Percentiles rank a stretch among this genome's conserved stretches.
These are phyloP conservation scores for Acarospora socialis DNA, from an alignment of 2,329 filamentous ascomycete genomes.

Conservation along the genomic window DNA sequence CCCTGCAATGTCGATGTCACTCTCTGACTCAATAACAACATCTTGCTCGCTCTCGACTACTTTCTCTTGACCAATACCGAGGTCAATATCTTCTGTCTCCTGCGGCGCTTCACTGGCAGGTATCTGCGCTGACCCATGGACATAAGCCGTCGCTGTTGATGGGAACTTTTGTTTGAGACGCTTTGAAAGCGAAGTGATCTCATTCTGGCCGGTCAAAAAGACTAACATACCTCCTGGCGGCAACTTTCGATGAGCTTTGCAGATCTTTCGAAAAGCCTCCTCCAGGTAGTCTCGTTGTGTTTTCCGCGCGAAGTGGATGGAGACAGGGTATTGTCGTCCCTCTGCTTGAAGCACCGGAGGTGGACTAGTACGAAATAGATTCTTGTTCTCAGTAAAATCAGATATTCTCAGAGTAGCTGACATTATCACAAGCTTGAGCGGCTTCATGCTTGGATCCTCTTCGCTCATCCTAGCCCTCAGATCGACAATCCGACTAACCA, in stretches of 20 bases:
- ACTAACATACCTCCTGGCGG: conserved; percentile 84
- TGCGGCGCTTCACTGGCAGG: conserved; percentile 63
- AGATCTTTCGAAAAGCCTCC: conserved; percentile 77
- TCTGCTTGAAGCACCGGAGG: conserved; percentile 82
- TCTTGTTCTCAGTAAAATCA: conserved; percentile 74
- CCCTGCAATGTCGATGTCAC: conserved; percentile 47
- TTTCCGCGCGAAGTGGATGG: conserved; percentile 69
- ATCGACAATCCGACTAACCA: conserved; percentile 85
- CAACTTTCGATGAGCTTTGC: conserved; percentile 73
- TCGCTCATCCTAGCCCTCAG: conserved; percentile 59
- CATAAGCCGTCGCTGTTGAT: no score
- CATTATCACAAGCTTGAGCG: conserved; percentile 94
- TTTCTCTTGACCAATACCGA: conserved; percentile 45
- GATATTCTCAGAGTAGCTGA: conserved; percentile 85
- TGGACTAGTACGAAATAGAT: conserved; percentile 55
- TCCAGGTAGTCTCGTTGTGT: conserved; percentile 82
- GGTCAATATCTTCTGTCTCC: conserved; percentile 76
- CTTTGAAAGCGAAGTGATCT: conserved; percentile 75
- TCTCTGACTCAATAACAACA: no score
- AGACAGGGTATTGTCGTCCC: conserved; percentile 82
- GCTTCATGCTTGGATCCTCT: conserved; percentile 56
- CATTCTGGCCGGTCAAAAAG: conserved; percentile 85
- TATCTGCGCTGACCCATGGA: conserved; percentile 44
- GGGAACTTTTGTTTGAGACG: conserved; percentile 57
- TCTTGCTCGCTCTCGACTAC: conserved; percentile 39